Evolutionary conservation across 108 stramenopile genomes (phyloP), one percentile per base, ranked within the genome.

Genomic region (Cafeteria roenbergensis): DNA sequence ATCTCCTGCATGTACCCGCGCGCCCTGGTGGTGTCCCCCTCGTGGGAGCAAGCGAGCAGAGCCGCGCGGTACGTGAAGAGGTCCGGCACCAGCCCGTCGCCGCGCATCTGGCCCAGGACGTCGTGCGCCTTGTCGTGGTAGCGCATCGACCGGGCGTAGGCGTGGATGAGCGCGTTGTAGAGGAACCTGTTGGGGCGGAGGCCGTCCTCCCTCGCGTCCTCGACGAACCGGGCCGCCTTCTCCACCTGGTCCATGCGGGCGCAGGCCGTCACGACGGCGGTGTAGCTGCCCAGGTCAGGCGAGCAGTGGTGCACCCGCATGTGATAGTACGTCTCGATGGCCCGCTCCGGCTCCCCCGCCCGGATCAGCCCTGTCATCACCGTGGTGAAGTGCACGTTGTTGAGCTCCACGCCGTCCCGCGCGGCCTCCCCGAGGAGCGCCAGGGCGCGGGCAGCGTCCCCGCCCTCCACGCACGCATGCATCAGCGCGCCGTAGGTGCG

Each of bases 41-140:
- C 2, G 22, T 61, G 59, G 34, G 59, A n/a, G 59, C 59, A 61
- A 2, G 59, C 59, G 2, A 61, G 37, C 34, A 61, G 34, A 8
- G n/a, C 36, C 2, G 59, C 34, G 22, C n/a, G 9, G 37, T 32
- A 61, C 17, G 59, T 32, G 2, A 8, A 2, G 24, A 2, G 34
- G 59, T 61, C 59, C 2, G 22, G 59, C 9, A 3, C 30, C 24
- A 37, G 30, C 20, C 59, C 59, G 37, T 28, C 21, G 17, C 2
- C 59, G 20, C 30, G 2, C 59, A 61, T 61, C n/a, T 61, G 36
- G 21, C 30, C 2, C 24, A 61, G 2, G 17, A 61, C 20, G 24
- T 12, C 37, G n/a, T 37, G 37, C 22, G 59, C 59, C 21, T 32
- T 8, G 17, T 32, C 2, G n/a, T 26, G 30, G 21, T 38, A 2